Base-by-base conservation (phyloP, 2,329 filamentous ascomycete genomes). In the Colletotrichum lupini region DNA sequence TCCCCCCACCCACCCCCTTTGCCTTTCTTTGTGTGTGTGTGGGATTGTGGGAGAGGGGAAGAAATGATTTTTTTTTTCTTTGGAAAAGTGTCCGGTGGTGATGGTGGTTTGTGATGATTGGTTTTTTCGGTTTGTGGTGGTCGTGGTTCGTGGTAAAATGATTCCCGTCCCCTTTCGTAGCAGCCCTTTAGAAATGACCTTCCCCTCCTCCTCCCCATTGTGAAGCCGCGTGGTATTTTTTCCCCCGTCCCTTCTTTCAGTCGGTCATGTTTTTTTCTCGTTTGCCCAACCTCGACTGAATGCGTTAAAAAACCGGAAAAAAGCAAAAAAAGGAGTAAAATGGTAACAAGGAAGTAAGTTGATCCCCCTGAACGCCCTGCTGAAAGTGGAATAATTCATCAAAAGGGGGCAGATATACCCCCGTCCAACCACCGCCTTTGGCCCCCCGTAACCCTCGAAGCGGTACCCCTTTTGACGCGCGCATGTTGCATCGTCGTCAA, bases 211-310 rank as follows among this genome's bases (percentile, higher is more conserved):
- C 24, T 28, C 26, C 52, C 14, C 37, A 42, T 28, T 28, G 26
- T 42, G 37, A 42, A 65, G 70, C 67, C 71, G 42, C 63, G 61
- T 73, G 68, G 72, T 74, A 72, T 72, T 74, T 72, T 73, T 58
- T 63, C 35, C 24, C 26, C 11, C 32, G n/a, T 67, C 64, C 68
- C 68, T 49, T 61, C 61, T 55, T 63, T 72, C 73, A 68, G 73
- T 73, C 60, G 64, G 65, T 74, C 69, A 65, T 74, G 66, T 73
- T 64, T 58, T 46, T 58, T 46, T 69, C 42, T 49, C 42, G 42
- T 49, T 62, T 73, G 69, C 32, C 32, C 63, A 74, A 74, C 68
- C 68, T 63, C 65, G 69, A 73, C 64, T 62, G 67, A 73, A 66
- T 73, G 64, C 61, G 61, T 49, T 67, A 57, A 28, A 28, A 46